Percentiles rank a stretch among this genome's conserved stretches.
Evolutionary conservation across 768 basidiomycete genomes (phyloP).

Genomic region (Xerocomus spinulosus): DNA sequence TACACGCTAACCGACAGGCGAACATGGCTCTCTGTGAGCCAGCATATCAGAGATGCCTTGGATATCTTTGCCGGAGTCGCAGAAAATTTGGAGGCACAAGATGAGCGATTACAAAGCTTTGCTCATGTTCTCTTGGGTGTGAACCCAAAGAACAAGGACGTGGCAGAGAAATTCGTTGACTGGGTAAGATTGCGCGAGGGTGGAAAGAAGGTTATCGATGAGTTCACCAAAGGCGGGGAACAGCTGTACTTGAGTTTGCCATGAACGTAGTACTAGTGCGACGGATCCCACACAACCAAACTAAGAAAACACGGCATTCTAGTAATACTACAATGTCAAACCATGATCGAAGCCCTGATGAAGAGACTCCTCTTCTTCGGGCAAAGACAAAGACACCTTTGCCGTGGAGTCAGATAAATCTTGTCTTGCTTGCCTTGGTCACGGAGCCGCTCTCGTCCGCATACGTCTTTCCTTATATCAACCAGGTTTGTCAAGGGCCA

Average conservation of each 20-base stretch:
- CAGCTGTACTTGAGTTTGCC: conserved; percentile 24
- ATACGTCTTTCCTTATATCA: conserved; percentile 61
- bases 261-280: no score
- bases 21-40: conserved; percentile 42
- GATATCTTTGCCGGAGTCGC: conserved; percentile 39
- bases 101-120: conserved; percentile 45
- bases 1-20: conserved; percentile 54
- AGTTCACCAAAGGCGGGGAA: conserved; percentile 35
- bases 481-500: conserved; percentile 37
- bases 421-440: conserved; percentile 46
- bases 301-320: no score
- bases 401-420: conserved; percentile 46
- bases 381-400: conserved; percentile 40
- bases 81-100: conserved; percentile 34
- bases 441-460: conserved; percentile 52
- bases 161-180: conserved; percentile 38
- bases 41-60: conserved; percentile 29
- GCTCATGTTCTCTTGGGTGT: conserved; percentile 40
- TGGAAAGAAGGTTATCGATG: conserved; percentile 40
- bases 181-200: conserved; percentile 42
- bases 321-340: conserved; percentile 23
- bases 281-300: no score
- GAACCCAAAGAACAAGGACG: conserved; percentile 18
- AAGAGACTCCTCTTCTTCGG: conserved; percentile 41
- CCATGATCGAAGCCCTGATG: conserved; percentile 40